A percentile compares a stretch with the other conserved stretches of the same genome.
Evolutionary conservation across 306 rosid species (phyloP).

Genomic region (Alnus rubra): DNA sequence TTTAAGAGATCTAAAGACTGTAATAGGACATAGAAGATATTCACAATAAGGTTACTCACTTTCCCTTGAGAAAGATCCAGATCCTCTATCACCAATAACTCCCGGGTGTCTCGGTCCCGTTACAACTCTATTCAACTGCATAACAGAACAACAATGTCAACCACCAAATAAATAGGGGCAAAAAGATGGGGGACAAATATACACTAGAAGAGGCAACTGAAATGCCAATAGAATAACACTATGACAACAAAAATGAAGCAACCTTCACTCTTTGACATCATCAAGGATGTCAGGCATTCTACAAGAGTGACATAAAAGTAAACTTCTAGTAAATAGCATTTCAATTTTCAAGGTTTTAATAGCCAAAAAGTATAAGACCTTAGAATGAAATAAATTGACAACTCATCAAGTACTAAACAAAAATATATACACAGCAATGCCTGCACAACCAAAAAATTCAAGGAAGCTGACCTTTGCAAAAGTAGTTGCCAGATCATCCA

Average conservation of each 20-base stretch:
- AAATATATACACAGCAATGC: neutral
- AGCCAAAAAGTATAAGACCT: neutral
- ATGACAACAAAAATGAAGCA: neutral
- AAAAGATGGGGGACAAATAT: too few species aligned
- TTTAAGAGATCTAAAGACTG: neutral
- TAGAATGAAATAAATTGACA: neutral
- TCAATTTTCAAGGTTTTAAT: neutral
- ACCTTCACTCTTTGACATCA: neutral
- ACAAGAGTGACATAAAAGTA: neutral
- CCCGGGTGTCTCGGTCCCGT: constrained; percentile 94
- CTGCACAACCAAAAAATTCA: constrained; percentile 13
- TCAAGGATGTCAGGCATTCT: neutral
- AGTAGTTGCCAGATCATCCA: constrained; percentile 58
- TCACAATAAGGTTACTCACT: constrained; percentile 50
- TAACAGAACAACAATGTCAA: constrained; percentile 26
- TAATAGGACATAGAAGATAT: neutral
- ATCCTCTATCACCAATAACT: constrained; percentile 94
- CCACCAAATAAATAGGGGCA: neutral
- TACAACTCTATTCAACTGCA: constrained; percentile 85
- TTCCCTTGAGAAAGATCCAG: constrained; percentile 78
- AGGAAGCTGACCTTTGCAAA: constrained; percentile 56
- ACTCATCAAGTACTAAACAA: neutral
- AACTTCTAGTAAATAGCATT: neutral
- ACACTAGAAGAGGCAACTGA: neutral
- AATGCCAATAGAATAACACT: neutral